Conservation (phyloP, 2,329 filamentous ascomycete genomes). For the Trichocomaceae sp. region DNA sequence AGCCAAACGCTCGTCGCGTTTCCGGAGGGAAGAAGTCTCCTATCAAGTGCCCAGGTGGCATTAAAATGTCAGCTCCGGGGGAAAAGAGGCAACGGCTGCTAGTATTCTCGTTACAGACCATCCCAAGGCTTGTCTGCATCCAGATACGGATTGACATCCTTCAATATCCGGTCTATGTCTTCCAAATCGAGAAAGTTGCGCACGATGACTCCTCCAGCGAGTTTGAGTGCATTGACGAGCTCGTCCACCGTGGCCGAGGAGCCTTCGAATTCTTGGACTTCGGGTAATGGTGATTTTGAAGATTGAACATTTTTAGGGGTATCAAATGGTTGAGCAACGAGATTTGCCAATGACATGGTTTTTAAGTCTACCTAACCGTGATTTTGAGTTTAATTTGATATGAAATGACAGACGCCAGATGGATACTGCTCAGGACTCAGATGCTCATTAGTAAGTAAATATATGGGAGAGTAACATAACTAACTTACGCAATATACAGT, state of each 20-base stretch:
- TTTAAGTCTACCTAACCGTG: neutral
- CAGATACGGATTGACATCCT: neutral
- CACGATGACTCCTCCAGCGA: neutral
- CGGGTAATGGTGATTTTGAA: neutral
- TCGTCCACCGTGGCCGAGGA: neutral
- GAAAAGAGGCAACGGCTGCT: neutral
- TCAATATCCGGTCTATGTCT: slow-evolving; percentile 22
- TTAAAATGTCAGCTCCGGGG: neutral
- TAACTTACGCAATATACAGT: neutral
- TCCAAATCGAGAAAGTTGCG: neutral
- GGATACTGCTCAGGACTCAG: too few species aligned
- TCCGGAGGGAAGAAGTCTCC: slow-evolving; percentile 1
- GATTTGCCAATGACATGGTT: neutral
- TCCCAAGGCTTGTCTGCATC: neutral
- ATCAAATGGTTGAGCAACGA: neutral
- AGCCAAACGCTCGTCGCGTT: neutral
- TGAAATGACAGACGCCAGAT: neutral
- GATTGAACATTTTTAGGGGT: neutral
- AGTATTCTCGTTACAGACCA: neutral
- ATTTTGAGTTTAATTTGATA: neutral
- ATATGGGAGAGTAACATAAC: too few species aligned
- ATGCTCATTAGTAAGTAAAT: too few species aligned
- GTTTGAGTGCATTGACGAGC: neutral
- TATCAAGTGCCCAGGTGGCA: neutral
- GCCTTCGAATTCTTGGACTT: neutral